Base-by-base conservation (phyloP, 2,329 filamentous ascomycete genomes). In the Diaporthe sp. region DNA sequence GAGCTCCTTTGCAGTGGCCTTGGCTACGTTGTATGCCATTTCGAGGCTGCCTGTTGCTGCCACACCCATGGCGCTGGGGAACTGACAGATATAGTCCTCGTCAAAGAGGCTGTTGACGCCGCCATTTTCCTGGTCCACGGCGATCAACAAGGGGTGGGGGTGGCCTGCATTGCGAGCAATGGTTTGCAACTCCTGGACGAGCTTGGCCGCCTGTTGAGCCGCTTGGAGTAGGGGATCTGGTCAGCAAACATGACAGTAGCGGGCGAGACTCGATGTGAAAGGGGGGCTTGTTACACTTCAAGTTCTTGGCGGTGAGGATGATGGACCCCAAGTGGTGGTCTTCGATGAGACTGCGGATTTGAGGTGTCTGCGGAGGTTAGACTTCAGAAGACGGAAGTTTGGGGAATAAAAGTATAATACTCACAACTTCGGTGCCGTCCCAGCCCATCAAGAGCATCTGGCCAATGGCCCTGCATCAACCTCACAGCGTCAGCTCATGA, bases 21-120 rank as follows among this genome's bases (percentile, higher is more conserved):
- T 96, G 73, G 95, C 96, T 72, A 98, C 92, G 78, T 96, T 93
- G 81, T 96, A 97, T 8, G 96, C 94, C 71, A 98, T 86, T 15
- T 97, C 92, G 47, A 92, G 92, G 15, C 93, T 96, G 32, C 96
- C 95, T 6, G 96, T 95, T 30, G 97, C 97, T n/a, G 96, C 95
- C 75, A 98, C 89, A 17, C 96, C 96, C 96, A 99, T 98, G 76
- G 96, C 94, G 80, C 96, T 98, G 12, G 97, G 97, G 78, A 98
- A 99, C 82, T 98, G 97, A 77, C 95, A 95, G 78, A 98, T 96
- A 81, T 96, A 97, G 80, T 97, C 94, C 79, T 98, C 95, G 82
- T 98, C 96, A 80, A 97, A 98, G 3, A 98, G 89, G 84, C 95
- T 98, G 85, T 98, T 98, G 82, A 98, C 96, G 4, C 96, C 96